Evolutionary conservation across 2,329 filamentous ascomycete genomes (phyloP).

Genomic region (Huntiella abstrusa): DNA sequence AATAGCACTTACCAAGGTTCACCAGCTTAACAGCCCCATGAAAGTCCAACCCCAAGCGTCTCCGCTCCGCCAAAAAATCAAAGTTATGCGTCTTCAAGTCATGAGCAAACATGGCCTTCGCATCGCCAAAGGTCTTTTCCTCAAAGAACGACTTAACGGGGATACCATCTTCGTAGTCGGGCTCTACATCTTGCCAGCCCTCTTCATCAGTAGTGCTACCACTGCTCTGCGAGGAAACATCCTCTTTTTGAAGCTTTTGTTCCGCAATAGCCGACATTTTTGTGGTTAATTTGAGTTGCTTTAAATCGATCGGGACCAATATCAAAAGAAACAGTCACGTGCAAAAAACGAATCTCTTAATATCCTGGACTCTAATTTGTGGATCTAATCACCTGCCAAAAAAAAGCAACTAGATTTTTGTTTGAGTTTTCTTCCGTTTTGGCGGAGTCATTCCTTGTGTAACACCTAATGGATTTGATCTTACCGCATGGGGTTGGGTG

Average conservation of each 20-base stretch:
- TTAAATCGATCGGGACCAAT: too few relatives aligned
- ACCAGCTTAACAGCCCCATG: slow-evolving; percentile 55
- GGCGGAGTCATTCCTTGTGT: too few relatives aligned
- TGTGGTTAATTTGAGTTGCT: too few relatives aligned
- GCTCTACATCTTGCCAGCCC: slow-evolving; percentile 36
- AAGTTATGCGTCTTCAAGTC: slow-evolving; percentile 48
- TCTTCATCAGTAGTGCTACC: slow-evolving; percentile 22
- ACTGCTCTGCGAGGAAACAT: slow-evolving; percentile 7
- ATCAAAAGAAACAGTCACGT: too few relatives aligned
- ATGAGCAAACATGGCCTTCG: slow-evolving; percentile 45
- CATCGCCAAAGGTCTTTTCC: slow-evolving; percentile 43
- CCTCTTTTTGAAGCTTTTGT: slow-evolving; percentile 3
- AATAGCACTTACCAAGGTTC: slow-evolving; percentile 35
- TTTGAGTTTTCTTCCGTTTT: too few relatives aligned
- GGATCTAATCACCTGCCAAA: too few relatives aligned
- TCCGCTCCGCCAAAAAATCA: slow-evolving; percentile 43
- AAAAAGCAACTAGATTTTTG: too few relatives aligned
- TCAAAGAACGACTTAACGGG: slow-evolving; percentile 51
- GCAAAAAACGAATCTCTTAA: too few relatives aligned
- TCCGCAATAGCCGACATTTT: slow-evolving; percentile 5
- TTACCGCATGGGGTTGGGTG: too few relatives aligned
- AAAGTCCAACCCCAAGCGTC: slow-evolving; percentile 46
- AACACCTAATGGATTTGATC: too few relatives aligned
- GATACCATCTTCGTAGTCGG: slow-evolving; percentile 42
- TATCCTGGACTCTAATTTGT: too few relatives aligned